phyloP scores from a whole-genome alignment of 805 yeast species.

The Sungouiozyma intestinalis region DNA sequence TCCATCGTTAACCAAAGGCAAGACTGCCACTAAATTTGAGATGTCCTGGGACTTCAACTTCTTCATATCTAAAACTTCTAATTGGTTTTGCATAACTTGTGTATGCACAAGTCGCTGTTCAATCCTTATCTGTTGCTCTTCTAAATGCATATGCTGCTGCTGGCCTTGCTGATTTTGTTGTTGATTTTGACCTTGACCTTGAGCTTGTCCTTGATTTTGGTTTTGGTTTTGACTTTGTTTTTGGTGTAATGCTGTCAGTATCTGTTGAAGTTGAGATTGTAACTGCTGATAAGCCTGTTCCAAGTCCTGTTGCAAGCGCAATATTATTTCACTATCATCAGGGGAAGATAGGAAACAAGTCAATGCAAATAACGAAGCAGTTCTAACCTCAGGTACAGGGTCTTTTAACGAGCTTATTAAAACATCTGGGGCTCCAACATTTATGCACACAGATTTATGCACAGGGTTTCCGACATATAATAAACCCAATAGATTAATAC shows the following conservation, averaged over 20 bases:
- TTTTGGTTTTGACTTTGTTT: constrained; percentile 18
- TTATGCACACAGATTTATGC: constrained; percentile 59
- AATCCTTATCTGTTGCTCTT: constrained; percentile 22
- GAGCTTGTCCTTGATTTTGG: constrained; percentile 21
- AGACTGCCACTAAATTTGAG: constrained; percentile 54
- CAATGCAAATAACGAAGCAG: constrained; percentile 68
- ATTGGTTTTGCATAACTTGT: constrained; percentile 19
- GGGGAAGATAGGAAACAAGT: constrained; percentile 52
- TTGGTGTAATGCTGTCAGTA: constrained; percentile 18
- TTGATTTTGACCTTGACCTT: constrained; percentile 8
- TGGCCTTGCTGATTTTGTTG: constrained; percentile 20
- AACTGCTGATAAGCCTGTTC: constrained; percentile 27
- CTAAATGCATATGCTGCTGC: constrained; percentile 12
- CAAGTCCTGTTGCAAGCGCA: constrained; percentile 25
- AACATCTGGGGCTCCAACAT: constrained; percentile 46
- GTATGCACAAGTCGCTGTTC: constrained; percentile 25
- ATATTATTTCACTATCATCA: constrained; percentile 28
- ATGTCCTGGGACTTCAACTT: constrained; percentile 60
- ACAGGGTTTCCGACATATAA: constrained; percentile 64
- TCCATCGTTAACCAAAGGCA: constrained; percentile 72
- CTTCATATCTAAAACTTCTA: constrained; percentile 25
- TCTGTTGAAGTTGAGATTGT: constrained; percentile 23
- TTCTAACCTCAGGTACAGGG: constrained; percentile 91
- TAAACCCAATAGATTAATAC: constrained; percentile 67
- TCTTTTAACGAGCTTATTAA: constrained; percentile 56